Evolutionary conservation across 2,329 filamentous ascomycete genomes (phyloP).

Genomic region (Aureobasidium mangrovei): DNA sequence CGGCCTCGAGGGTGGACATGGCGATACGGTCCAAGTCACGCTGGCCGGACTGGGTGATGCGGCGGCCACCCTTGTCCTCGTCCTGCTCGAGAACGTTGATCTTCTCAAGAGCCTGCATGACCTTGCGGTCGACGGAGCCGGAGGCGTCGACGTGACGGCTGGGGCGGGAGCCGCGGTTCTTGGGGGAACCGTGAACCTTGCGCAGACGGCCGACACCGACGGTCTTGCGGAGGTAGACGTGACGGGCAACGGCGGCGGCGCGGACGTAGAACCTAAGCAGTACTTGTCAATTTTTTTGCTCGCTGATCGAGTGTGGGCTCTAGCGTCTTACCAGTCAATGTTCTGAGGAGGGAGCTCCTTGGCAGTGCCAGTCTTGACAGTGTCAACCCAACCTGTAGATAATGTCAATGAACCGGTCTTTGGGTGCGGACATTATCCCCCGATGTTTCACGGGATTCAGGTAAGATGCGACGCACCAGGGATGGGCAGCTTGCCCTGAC

Average conservation of each 20-base stretch:
- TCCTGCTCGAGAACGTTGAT: conserved; percentile 96
- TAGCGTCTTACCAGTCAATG: conserved; percentile 78
- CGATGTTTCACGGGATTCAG: conserved; percentile 46
- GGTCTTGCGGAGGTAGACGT: conserved; percentile 99
- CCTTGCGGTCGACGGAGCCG: conserved; percentile 93
- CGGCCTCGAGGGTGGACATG: conserved; percentile 43
- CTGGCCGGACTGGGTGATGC: conserved; percentile 96
- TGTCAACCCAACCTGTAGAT: conserved; percentile 91
- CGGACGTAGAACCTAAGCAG: conserved; percentile 60
- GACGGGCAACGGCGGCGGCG: conserved; percentile 88
- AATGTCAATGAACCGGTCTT: conserved; percentile 33
- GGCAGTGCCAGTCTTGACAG: conserved; percentile 93
- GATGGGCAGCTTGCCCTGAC: conserved; percentile 85
- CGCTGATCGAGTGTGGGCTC: background rate
- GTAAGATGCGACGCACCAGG: conserved; percentile 56
- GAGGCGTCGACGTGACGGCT: conserved; percentile 93
- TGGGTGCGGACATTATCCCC: conserved; percentile 32
- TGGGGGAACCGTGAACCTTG: conserved; percentile 81
- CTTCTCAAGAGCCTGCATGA: conserved; percentile 97
- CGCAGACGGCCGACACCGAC: conserved; percentile 96
- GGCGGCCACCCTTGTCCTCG: conserved; percentile 96
- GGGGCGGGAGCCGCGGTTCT: conserved; percentile 91
- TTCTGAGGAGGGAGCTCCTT: conserved; percentile 98
- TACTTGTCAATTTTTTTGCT: background rate
- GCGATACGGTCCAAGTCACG: conserved; percentile 85